Evolutionary conservation across 2,329 filamentous ascomycete species (phyloP).

Genomic region (Colletotrichum euphorbiae): DNA sequence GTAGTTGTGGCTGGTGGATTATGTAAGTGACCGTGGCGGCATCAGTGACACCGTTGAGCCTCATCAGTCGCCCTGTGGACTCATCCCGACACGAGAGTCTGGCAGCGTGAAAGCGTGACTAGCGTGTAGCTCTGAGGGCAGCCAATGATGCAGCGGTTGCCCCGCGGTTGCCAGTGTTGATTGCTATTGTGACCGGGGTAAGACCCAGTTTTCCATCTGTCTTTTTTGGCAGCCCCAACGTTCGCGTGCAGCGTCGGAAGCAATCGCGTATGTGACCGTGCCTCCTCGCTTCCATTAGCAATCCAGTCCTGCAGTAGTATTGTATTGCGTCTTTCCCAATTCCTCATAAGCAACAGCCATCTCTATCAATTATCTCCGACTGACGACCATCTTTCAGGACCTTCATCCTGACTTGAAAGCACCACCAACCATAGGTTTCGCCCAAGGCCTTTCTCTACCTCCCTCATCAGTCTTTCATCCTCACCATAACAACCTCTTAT

Average conservation of each 20-base stretch:
- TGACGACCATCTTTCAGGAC: neutral
- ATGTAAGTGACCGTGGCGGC: too few relatives aligned
- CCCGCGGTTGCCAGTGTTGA: constrained; percentile 67
- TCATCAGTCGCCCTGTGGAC: neutral
- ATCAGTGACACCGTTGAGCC: neutral
- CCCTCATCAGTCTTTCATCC: too few relatives aligned
- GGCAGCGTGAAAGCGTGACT: constrained; percentile 7
- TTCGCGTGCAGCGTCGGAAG: constrained; percentile 32
- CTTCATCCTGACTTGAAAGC: neutral
- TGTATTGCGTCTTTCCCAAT: constrained; percentile 3
- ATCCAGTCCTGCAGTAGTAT: too few relatives aligned
- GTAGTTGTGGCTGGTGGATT: too few relatives aligned
- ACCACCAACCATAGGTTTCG: neutral
- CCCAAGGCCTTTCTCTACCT: neutral
- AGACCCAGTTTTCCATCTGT: constrained; percentile 18
- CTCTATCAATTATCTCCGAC: constrained; percentile 19
- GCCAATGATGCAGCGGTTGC: constrained; percentile 67
- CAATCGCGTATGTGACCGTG: constrained; percentile 31
- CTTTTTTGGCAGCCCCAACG: constrained; percentile 4
- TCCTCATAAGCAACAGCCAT: constrained; percentile 28
- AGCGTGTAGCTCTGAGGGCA: constrained; percentile 2
- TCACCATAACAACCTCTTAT: too few relatives aligned
- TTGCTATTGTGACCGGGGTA: constrained; percentile 38
- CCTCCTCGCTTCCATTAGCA: constrained; percentile 10
- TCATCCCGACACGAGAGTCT: constrained; percentile 17